Evolutionary conservation across 139 green algal genomes (phyloP).

Genomic region (Monoraphidium neglectum): DNA sequence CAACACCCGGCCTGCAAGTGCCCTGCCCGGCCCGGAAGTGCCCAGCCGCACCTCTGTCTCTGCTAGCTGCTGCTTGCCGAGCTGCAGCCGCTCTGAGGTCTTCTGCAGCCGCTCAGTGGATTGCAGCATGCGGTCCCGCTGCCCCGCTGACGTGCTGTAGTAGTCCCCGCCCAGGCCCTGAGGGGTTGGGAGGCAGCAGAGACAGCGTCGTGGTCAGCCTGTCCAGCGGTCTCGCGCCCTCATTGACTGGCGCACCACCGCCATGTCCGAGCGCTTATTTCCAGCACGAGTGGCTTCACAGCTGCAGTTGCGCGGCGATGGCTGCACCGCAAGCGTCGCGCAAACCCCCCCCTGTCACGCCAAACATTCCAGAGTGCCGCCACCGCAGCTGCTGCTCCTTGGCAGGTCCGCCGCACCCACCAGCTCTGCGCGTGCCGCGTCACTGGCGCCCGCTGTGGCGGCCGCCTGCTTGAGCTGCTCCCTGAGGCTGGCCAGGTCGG

Average conservation of each 20-base stretch:
- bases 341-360: too few relatives aligned
- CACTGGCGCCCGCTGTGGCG: slow-evolving; percentile 18
- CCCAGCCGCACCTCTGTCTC: slow-evolving; percentile 78
- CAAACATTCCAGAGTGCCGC: too few relatives aligned
- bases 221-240: too few relatives aligned
- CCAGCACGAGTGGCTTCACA: too few relatives aligned
- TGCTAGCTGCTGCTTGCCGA: slow-evolving; percentile 79
- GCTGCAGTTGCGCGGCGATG: too few relatives aligned
- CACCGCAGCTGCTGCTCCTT: too few relatives aligned
- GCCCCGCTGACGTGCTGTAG: slow-evolving; percentile 68
- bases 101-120: slow-evolving; percentile 79
- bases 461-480: slow-evolving; percentile 53
- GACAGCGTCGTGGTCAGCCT: too few relatives aligned
- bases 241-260: too few relatives aligned
- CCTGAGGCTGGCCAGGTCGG: slow-evolving; percentile 76
- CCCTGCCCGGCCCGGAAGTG: background rate
- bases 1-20: too few relatives aligned
- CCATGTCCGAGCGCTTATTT: too few relatives aligned
- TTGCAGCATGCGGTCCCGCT: slow-evolving; percentile 84
- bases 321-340: too few relatives aligned
- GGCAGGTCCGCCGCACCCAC: slow-evolving; percentile 25
- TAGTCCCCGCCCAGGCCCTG: slow-evolving; percentile 79
- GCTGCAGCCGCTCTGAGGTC: slow-evolving; percentile 69
- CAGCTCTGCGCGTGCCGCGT: slow-evolving; percentile 74
- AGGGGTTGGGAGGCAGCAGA: too few relatives aligned